Base-by-base conservation (phyloP, 768 basidiomycete species). In the Dentipellis fragilis region DNA sequence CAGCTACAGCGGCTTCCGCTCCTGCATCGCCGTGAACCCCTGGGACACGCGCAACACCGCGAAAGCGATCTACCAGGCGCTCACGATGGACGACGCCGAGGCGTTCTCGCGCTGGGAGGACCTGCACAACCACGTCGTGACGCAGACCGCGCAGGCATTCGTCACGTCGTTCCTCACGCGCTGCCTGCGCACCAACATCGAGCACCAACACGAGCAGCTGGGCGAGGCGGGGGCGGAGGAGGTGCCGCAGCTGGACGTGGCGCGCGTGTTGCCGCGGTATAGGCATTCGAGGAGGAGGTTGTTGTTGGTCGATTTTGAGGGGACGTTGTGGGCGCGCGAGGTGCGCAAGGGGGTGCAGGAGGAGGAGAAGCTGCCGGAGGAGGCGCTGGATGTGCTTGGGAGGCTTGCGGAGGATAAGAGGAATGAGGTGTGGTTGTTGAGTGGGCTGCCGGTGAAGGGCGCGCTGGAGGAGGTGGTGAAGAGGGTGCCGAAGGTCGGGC, bases 31-130 rank as follows among this genome's bases (percentile, higher is more conserved):
- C 11, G 76, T 93, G 66, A 93, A 93, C 65, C 91, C 90, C 1
- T 93, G 87, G 80, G 89, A 91, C 61, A 80, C 79, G 39, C 79
- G 87, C 29, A 85, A 84, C n/a, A 92, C 92, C 1, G 88, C 92
- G 0, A 74, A 82, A 29, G 91, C 90, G 2, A 92, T 93, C 60
- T 59, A 81, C 51, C 79, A 71, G 71, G 91, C 89, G 8, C 69
- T 93, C 34, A 87, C 83, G 0, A 93, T 93, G 89, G 71, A 69
- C 49, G 80, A 84, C 22, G 81, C 83, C 2, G 89, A 93, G 65
- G 85, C 85, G 0, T 65, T 68, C 17, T 79, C 80, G 10, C 82
- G 89, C 4, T 93, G 90, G 90, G 81, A 85, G 75, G 91, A 93
- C 57, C 73, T 93, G 0, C 88, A 93, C 67, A 82, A 80, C 58